Percentiles rank a stretch among this genome's conserved stretches.
phyloP scores from a whole-genome alignment of 176 grass and related monocot genomes.

The Oryza meyeriana region DNA sequence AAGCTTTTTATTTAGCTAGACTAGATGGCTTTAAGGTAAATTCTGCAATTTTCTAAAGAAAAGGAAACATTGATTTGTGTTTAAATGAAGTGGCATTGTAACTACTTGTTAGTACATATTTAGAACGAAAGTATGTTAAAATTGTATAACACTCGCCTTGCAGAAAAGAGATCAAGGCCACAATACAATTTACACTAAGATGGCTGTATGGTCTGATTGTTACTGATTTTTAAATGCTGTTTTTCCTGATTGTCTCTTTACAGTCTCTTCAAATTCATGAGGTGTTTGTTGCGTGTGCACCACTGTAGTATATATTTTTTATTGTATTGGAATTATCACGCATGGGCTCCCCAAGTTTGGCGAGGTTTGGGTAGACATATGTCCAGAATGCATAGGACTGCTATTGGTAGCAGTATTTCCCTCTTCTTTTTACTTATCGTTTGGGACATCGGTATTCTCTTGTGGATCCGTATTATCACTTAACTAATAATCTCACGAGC shows the following conservation, averaged over 20 bases:
- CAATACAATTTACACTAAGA: not conserved
- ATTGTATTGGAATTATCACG: too few species aligned
- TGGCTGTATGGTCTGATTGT: not conserved
- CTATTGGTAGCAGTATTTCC: too few species aligned
- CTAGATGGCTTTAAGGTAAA: not conserved
- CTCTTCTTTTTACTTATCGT: too few species aligned
- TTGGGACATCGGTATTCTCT: too few species aligned
- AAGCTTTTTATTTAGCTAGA: not conserved
- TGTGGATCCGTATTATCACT: too few species aligned
- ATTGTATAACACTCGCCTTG: not conserved
- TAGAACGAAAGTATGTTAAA: not conserved
- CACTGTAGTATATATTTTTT: too few species aligned
- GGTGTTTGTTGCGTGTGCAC: too few species aligned
- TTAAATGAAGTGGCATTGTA: not conserved
- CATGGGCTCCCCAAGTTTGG: too few species aligned
- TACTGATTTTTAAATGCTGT: not conserved
- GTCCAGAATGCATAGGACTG: too few species aligned
- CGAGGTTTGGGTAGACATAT: too few species aligned
- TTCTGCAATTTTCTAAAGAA: not conserved
- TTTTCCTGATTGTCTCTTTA: not conserved
- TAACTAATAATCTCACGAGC: too few species aligned
- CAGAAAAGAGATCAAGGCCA: not conserved
- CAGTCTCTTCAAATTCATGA: not conserved
- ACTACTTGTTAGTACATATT: not conserved
- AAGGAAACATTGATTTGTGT: too few species aligned